A percentile compares a stretch with the other conserved stretches of the same genome.
These are phyloP conservation scores for Salix udensis DNA, from an alignment of 345 rosid species.

Conservation along the genomic window DNA sequence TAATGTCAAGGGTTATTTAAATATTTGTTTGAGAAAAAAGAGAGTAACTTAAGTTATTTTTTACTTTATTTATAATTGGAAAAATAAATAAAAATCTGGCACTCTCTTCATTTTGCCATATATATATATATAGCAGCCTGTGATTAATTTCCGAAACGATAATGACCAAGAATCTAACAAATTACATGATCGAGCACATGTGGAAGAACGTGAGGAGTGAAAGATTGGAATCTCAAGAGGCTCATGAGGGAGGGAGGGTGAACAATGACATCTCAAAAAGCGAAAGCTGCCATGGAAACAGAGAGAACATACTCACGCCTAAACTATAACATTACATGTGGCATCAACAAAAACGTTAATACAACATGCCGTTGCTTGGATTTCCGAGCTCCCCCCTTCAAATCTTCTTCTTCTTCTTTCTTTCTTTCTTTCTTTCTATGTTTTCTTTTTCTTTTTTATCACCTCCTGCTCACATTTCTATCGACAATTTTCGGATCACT, in stretches of 20 bases:
- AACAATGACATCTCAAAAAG: slow-evolving; percentile 38
- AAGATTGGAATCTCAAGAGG: slow-evolving; percentile 29
- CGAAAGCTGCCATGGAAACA: slow-evolving; percentile 54
- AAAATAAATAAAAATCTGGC: background rate
- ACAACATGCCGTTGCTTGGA: slow-evolving; percentile 14
- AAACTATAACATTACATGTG: slow-evolving; percentile 3
- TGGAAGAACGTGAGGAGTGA: slow-evolving; percentile 41
- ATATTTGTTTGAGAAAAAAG: background rate
- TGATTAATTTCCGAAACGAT: background rate
- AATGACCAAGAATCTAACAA: slow-evolving; percentile 30
- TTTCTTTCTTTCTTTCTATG: background rate
- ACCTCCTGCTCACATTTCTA: background rate
- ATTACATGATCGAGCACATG: slow-evolving; percentile 39
- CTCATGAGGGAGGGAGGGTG: background rate
- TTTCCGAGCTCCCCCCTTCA: slow-evolving; percentile 21
- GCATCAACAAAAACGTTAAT: background rate
- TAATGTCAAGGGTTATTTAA: background rate
- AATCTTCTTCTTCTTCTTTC: background rate
- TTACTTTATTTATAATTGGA: background rate
- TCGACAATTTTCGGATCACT: slow-evolving; percentile 18
- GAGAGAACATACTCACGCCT: slow-evolving; percentile 40
- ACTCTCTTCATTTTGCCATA: background rate
- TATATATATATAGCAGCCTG: background rate
- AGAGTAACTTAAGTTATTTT: background rate
- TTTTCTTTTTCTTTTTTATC: background rate